phyloP scores from a whole-genome alignment of 2,329 filamentous ascomycete species.

The Fusarium palustre region DNA sequence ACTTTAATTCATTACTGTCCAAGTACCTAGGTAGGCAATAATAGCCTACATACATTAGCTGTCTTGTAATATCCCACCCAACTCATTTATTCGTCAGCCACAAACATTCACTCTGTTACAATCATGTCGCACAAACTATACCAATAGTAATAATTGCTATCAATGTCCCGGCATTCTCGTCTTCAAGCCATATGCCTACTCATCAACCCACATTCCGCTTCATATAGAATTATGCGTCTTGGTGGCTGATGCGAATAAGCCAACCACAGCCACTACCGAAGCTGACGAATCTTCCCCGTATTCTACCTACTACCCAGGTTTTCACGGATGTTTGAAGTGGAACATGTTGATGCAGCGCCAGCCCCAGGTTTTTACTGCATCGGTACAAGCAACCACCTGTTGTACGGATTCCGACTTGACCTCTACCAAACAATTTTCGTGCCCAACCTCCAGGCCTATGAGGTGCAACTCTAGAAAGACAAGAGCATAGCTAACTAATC shows the following conservation, averaged over 20 bases:
- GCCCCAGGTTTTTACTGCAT: slow-evolving; percentile 1
- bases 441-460: background rate
- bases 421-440: background rate
- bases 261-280: slow-evolving; percentile 28
- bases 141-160: background rate
- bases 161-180: background rate
- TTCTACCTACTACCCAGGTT: background rate
- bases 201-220: background rate
- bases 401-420: slow-evolving; percentile 9
- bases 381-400: background rate
- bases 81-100: background rate
- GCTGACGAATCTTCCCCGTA: slow-evolving; percentile 39
- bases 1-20: background rate
- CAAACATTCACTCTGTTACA: slow-evolving; percentile 3
- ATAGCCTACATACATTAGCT: background rate
- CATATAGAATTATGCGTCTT: slow-evolving; percentile 5
- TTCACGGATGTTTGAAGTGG: slow-evolving; percentile 7
- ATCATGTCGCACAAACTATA: slow-evolving; percentile 10
- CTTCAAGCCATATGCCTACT: background rate
- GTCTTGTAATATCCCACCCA: background rate
- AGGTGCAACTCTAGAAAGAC: background rate
- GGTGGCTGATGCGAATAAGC: slow-evolving; percentile 28
- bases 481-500: background rate
- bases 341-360: slow-evolving; percentile 9
- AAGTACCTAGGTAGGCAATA: background rate